These are phyloP conservation scores for Akanthomyces dipterigenus DNA, from an alignment of 2,329 filamentous ascomycete species.

Conservation along the genomic window DNA sequence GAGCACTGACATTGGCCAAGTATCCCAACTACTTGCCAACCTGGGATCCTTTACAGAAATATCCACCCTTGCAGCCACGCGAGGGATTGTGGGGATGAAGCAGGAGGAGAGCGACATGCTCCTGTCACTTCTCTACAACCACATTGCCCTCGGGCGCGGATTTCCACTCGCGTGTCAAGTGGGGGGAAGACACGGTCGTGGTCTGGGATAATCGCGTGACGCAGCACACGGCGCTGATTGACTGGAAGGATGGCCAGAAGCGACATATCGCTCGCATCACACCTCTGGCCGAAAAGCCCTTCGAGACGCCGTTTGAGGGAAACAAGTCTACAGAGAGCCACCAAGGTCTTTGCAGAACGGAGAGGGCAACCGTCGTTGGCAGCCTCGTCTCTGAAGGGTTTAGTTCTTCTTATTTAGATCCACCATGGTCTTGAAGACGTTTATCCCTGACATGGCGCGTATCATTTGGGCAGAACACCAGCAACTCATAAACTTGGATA, in stretches of 20 bases:
- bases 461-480: too few species aligned
- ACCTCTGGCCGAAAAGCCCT: slow-evolving; percentile 57
- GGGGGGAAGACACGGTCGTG: slow-evolving; percentile 65
- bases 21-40: slow-evolving; percentile 47
- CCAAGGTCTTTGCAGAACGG: too few species aligned
- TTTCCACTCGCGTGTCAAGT: slow-evolving; percentile 60
- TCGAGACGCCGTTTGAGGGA: slow-evolving; percentile 1
- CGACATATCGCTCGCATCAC: slow-evolving; percentile 70
- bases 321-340: too few species aligned
- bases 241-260: slow-evolving; percentile 67
- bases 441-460: too few species aligned
- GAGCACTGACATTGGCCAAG: not conserved
- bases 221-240: slow-evolving; percentile 64
- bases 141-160: slow-evolving; percentile 45
- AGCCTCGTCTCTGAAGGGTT: too few species aligned
- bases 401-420: too few species aligned
- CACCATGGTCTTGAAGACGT: too few species aligned
- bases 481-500: too few species aligned
- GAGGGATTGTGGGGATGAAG: slow-evolving; percentile 69
- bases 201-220: slow-evolving; percentile 77
- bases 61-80: slow-evolving; percentile 59
- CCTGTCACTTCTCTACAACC: slow-evolving; percentile 56
- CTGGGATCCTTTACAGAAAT: slow-evolving; percentile 50
- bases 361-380: too few species aligned
- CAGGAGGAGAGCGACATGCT: slow-evolving; percentile 71